Conservation (phyloP, 1,139 yeast genomes). For the Blastobotrys capitulatus region DNA sequence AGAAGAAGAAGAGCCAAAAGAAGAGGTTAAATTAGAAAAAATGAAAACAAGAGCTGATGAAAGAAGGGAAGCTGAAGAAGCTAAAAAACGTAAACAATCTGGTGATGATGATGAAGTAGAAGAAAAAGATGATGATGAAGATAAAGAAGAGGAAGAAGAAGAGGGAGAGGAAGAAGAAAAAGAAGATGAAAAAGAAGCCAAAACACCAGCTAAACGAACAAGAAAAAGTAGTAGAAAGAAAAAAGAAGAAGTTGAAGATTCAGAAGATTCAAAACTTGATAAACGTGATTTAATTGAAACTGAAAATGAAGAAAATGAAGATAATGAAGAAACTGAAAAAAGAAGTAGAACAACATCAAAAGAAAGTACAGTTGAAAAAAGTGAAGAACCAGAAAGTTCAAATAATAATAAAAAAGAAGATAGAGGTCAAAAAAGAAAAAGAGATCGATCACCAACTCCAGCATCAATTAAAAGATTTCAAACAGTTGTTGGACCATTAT, state of each 20-base stretch:
- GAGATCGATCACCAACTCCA: slow-evolving; percentile 18
- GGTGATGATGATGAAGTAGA: slow-evolving; percentile 7
- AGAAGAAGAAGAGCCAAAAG: neutral
- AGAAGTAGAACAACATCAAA: slow-evolving; percentile 4
- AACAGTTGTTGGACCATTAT: slow-evolving; percentile 41
- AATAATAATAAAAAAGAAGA: slow-evolving; percentile 6
- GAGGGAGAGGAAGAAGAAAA: slow-evolving; percentile 3
- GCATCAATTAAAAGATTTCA: slow-evolving; percentile 28
- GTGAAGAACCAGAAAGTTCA: slow-evolving; percentile 5
- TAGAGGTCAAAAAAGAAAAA: slow-evolving; percentile 10
- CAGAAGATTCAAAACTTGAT: slow-evolving; percentile 3
- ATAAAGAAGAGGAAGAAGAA: slow-evolving; percentile 9
- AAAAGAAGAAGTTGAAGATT: neutral
- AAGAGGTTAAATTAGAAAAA: slow-evolving; percentile 5
- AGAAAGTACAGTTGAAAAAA: slow-evolving; percentile 8
- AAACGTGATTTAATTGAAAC: slow-evolving; percentile 7
- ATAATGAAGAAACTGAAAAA: slow-evolving; percentile 10
- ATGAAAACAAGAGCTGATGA: slow-evolving; percentile 8
- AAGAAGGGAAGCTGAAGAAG: slow-evolving; percentile 6
- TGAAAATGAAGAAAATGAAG: slow-evolving; percentile 10
- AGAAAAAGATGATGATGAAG: slow-evolving; percentile 8
- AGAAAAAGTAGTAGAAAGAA: neutral
- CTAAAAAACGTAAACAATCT: slow-evolving; percentile 1
- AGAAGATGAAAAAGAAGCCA: slow-evolving; percentile 7
- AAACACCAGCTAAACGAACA: slow-evolving; percentile 4